These are phyloP conservation scores for Coprinopsis marcescibilis DNA, from an alignment of 768 basidiomycete genomes.

Conservation along the genomic window DNA sequence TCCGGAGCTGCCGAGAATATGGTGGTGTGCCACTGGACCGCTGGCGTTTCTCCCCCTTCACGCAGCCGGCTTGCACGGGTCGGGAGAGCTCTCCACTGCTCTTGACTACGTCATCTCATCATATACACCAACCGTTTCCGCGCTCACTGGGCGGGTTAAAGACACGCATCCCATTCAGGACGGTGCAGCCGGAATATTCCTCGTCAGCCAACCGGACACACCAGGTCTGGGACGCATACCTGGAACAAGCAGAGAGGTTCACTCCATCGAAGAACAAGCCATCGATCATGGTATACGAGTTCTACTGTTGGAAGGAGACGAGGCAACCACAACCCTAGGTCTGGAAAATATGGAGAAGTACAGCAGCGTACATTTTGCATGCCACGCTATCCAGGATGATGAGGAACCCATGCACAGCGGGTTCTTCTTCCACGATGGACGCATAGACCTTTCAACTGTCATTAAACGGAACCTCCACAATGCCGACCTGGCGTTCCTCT, in stretches of 20 bases:
- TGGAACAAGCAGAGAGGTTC: slow-evolving; percentile 10
- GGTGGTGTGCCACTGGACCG: slow-evolving; percentile 13
- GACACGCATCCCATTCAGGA: neutral
- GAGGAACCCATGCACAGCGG: slow-evolving; percentile 18
- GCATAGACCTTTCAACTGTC: slow-evolving; percentile 12
- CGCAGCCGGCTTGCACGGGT: slow-evolving; percentile 10
- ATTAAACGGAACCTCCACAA: neutral
- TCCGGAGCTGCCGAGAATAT: slow-evolving; percentile 4
- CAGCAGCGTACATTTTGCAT: slow-evolving; percentile 27
- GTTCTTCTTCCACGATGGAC: slow-evolving; percentile 17
- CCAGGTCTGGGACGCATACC: slow-evolving; percentile 8
- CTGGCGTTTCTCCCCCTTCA: slow-evolving; percentile 12
- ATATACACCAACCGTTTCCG: slow-evolving; percentile 15
- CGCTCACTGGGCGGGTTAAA: slow-evolving; percentile 9
- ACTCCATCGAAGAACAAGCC: neutral
- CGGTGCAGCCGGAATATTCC: slow-evolving; percentile 7
- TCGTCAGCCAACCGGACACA: slow-evolving; percentile 12
- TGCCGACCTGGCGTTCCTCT: slow-evolving; percentile 12
- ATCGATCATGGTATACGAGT: neutral
- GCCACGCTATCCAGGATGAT: slow-evolving; percentile 24
- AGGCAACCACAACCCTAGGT: neutral
- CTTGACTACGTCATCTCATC: slow-evolving; percentile 17
- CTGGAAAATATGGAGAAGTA: slow-evolving; percentile 11
- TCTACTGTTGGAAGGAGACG: neutral
- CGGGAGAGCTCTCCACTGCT: neutral